Evolutionary conservation across 2,329 filamentous ascomycete genomes (phyloP).

Genomic region (Paracoccidioides lutzii): DNA sequence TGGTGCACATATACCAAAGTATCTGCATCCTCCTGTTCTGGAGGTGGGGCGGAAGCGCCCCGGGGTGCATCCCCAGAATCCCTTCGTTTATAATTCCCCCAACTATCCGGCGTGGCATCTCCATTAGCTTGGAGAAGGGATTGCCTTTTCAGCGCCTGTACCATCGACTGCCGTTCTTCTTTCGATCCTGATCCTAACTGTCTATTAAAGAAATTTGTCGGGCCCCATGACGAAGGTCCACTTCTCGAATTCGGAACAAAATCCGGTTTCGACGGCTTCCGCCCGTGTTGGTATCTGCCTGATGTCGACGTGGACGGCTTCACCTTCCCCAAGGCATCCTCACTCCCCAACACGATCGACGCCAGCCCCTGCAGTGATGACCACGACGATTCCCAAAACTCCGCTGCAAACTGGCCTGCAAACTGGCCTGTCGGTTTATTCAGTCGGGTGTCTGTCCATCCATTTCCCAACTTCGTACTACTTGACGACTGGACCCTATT

Average conservation of each 20-base stretch:
- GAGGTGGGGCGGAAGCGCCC: constrained; percentile 18
- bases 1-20: constrained; percentile 84
- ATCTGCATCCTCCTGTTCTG: constrained; percentile 52
- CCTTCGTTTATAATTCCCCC: constrained; percentile 33
- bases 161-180: constrained; percentile 33
- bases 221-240: constrained; percentile 27
- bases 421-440: constrained; percentile 4
- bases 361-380: constrained; percentile 37
- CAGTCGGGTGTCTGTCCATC: not conserved
- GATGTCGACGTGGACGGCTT: constrained; percentile 11
- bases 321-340: constrained; percentile 19
- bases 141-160: constrained; percentile 38
- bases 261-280: constrained; percentile 29
- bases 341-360: constrained; percentile 36
- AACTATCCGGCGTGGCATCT: constrained; percentile 23
- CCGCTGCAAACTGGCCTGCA: constrained; percentile 11
- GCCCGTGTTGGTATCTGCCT: constrained; percentile 18
- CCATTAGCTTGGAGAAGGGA: constrained; percentile 32
- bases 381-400: constrained; percentile 36
- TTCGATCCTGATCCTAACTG: constrained; percentile 25
- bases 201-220: constrained; percentile 20
- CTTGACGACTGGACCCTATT: not conserved
- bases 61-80: constrained; percentile 29
- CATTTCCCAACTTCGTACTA: not conserved
- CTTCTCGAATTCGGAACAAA: not conserved